Percentiles rank a stretch among this genome's conserved stretches.
These are phyloP conservation scores for Leptographium flavum DNA, from an alignment of 2,329 filamentous ascomycete species.

Conservation along the genomic window DNA sequence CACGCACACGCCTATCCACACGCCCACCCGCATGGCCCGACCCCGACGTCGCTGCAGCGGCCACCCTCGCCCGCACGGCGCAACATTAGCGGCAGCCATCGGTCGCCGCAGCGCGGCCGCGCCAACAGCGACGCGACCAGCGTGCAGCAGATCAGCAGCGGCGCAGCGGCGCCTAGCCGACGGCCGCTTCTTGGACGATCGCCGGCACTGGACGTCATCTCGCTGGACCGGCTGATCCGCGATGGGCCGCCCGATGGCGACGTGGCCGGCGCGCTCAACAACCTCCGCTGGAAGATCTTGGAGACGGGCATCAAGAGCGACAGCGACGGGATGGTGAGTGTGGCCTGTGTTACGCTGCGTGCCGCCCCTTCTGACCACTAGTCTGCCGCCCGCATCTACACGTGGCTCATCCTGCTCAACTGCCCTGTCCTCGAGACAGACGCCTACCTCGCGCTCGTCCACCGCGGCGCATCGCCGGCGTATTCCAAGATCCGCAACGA, in stretches of 20 bases:
- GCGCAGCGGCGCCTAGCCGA: constrained; percentile 23
- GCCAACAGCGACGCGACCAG: constrained; percentile 57
- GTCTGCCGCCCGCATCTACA: constrained; percentile 88
- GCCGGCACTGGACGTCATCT: constrained; percentile 38
- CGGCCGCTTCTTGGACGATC: constrained; percentile 30
- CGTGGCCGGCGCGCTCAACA: constrained; percentile 50
- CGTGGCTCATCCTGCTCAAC: constrained; percentile 90
- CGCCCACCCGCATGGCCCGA: constrained; percentile 18
- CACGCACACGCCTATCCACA: too few relatives aligned
- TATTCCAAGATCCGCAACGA: constrained; percentile 98
- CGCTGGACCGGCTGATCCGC: constrained; percentile 62
- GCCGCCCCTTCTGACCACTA: constrained; percentile 21
- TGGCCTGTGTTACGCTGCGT: background rate
- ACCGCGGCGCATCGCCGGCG: constrained; percentile 83
- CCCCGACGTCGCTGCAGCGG: constrained; percentile 19
- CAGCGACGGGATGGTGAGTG: constrained; percentile 62
- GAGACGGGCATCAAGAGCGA: constrained; percentile 64
- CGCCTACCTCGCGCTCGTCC: constrained; percentile 76
- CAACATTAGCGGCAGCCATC: constrained; percentile 15
- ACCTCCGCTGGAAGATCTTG: constrained; percentile 57
- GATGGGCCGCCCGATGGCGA: constrained; percentile 67
- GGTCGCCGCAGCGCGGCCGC: constrained; percentile 42
- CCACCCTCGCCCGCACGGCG: constrained; percentile 21
- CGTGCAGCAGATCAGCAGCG: constrained; percentile 22
- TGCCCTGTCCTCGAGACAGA: constrained; percentile 75